These are phyloP conservation scores for Exophiala sp. DNA, from an alignment of 2,329 filamentous ascomycete genomes.

Conservation along the genomic window DNA sequence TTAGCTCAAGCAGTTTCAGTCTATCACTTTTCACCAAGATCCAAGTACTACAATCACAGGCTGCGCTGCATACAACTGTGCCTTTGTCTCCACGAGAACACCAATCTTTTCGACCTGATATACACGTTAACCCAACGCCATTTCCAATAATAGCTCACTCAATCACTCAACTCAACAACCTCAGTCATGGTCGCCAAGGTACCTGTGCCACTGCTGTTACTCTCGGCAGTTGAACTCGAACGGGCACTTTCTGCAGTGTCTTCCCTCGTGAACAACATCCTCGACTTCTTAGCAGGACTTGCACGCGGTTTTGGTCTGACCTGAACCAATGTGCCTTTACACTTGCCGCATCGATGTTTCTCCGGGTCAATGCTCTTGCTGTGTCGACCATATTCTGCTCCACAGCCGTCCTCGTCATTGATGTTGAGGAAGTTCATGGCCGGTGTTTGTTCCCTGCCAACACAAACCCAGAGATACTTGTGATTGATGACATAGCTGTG, in stretches of 20 bases:
- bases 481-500: conserved; percentile 88
- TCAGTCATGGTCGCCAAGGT: conserved; percentile 17
- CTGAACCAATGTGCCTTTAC: conserved; percentile 68
- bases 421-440: conserved; percentile 21
- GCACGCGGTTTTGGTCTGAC: conserved; percentile 69
- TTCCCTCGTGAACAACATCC: background rate
- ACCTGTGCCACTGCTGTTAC: background rate
- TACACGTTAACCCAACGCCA: background rate
- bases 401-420: conserved; percentile 49
- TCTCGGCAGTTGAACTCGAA: conserved; percentile 44
- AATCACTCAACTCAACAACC: conserved; percentile 24
- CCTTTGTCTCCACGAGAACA: background rate
- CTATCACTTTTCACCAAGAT: too few species aligned
- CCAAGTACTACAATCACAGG: too few species aligned
- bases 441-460: conserved; percentile 19
- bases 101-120: background rate
- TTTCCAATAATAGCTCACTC: background rate
- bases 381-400: conserved; percentile 73
- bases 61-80: too few species aligned
- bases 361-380: conserved; percentile 75
- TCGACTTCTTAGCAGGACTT: conserved; percentile 19
- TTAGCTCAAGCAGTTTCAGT: too few species aligned
- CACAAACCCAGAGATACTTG: conserved; percentile 85
- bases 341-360: conserved; percentile 72
- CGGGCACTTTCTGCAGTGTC: conserved; percentile 26